phyloP scores from a whole-genome alignment of 768 basidiomycete genomes.

The Russula brevipes region DNA sequence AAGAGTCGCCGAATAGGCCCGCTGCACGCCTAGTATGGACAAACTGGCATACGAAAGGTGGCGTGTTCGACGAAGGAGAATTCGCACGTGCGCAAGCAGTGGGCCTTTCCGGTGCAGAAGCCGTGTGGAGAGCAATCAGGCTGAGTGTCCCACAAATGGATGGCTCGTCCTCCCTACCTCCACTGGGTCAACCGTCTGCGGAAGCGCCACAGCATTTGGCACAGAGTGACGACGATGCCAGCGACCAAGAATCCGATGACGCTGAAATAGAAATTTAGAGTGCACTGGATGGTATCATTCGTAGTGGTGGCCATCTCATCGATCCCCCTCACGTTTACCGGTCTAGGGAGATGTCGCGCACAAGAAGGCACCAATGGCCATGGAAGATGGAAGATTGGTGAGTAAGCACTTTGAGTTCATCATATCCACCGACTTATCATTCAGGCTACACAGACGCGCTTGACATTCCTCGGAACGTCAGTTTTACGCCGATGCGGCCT shows the following conservation, averaged over 20 bases:
- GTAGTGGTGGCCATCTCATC: neutral
- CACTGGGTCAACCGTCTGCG: neutral
- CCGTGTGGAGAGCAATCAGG: slow-evolving; percentile 48
- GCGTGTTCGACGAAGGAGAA: slow-evolving; percentile 38
- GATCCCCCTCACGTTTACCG: neutral
- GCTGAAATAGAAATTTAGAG: slow-evolving; percentile 44
- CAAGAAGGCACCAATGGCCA: no score
- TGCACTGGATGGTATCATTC: neutral
- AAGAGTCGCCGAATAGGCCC: slow-evolving; percentile 20
- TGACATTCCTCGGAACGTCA: slow-evolving; percentile 1
- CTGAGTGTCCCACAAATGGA: slow-evolving; percentile 33
- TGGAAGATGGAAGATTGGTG: neutral
- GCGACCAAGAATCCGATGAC: slow-evolving; percentile 32
- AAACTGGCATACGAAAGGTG: slow-evolving; percentile 42
- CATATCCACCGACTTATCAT: neutral
- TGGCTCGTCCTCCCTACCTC: slow-evolving; percentile 1
- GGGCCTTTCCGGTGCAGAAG: slow-evolving; percentile 42
- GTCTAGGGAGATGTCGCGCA: neutral
- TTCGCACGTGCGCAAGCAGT: slow-evolving; percentile 44
- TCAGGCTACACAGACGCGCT: neutral
- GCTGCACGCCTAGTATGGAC: slow-evolving; percentile 45
- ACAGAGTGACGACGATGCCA: slow-evolving; percentile 12
- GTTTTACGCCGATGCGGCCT: neutral
- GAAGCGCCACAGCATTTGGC: neutral
- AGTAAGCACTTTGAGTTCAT: neutral